Percentiles rank a stretch among this genome's conserved stretches.
phyloP scores from a whole-genome alignment of 371 early-diverging fungal genomes.

The Mucor sp. region DNA sequence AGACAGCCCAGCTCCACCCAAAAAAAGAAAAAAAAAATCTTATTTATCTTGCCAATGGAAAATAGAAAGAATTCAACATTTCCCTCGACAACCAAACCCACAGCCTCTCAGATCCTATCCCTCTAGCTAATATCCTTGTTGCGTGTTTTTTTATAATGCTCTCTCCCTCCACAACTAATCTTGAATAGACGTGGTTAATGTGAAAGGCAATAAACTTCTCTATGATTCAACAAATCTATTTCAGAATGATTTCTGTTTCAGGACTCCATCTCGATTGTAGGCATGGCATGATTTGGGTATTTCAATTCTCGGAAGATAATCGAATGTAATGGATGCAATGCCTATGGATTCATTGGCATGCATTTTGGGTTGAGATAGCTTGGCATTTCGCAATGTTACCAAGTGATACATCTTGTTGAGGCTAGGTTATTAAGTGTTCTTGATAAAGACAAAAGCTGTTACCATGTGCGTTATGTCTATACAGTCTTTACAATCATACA shows the following conservation, averaged over 20 bases:
- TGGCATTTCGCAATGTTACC: too few relatives aligned
- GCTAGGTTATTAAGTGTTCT: too few relatives aligned
- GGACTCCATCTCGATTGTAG: not conserved
- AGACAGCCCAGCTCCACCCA: not conserved
- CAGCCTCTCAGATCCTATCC: not conserved
- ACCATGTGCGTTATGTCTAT: too few relatives aligned
- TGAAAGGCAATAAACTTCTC: not conserved
- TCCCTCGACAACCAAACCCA: not conserved
- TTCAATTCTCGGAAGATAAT: too few relatives aligned
- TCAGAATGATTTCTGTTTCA: not conserved
- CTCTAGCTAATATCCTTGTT: not conserved
- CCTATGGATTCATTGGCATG: too few relatives aligned
- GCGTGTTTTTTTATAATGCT: not conserved
- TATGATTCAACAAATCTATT: not conserved
- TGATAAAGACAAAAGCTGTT: too few relatives aligned
- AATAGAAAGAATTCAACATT: not conserved
- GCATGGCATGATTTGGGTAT: too few relatives aligned
- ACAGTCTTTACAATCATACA: too few relatives aligned
- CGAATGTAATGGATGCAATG: too few relatives aligned
- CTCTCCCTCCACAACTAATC: not conserved
- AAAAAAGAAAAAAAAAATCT: not conserved
- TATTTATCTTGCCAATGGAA: not conserved
- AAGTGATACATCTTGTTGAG: too few relatives aligned
- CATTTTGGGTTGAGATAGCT: too few relatives aligned
- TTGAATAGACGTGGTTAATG: not conserved